A percentile compares a stretch with the other conserved stretches of the same genome.
phyloP scores from a whole-genome alignment of 371 early-diverging fungal species.

The Homolaphlyctis polyrhiza region DNA sequence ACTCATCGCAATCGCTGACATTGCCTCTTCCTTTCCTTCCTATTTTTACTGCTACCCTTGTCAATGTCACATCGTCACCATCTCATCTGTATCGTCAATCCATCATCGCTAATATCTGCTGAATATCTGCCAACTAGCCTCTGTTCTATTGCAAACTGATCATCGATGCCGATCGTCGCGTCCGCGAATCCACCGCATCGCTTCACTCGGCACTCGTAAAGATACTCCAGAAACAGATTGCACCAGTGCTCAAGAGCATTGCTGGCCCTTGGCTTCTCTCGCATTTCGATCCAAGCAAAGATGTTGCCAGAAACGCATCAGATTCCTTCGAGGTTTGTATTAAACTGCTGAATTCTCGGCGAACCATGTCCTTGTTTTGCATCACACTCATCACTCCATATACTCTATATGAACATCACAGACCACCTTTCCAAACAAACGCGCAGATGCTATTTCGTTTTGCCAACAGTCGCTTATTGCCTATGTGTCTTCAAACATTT shows the following conservation, averaged over 20 bases:
- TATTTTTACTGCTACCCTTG: too few species aligned
- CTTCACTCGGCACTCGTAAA: slow-evolving; percentile 27
- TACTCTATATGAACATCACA: slow-evolving; percentile 4
- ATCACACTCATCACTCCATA: neutral
- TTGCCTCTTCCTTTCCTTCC: neutral
- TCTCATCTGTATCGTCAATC: too few species aligned
- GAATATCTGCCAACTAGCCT: too few species aligned
- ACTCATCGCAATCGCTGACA: neutral
- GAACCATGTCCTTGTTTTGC: neutral
- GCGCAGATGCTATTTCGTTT: slow-evolving; percentile 28
- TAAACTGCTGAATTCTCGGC: neutral
- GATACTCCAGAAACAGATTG: slow-evolving; percentile 29
- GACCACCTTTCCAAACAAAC: slow-evolving; percentile 42
- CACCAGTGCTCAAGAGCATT: slow-evolving; percentile 35
- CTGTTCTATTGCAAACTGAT: slow-evolving; percentile 26
- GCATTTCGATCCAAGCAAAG: slow-evolving; percentile 35
- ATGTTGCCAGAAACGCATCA: slow-evolving; percentile 27
- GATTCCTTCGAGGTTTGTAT: slow-evolving; percentile 34
- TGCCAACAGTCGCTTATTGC: slow-evolving; percentile 27
- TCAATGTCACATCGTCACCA: too few species aligned
- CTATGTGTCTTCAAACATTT: slow-evolving; percentile 25
- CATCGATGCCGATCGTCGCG: slow-evolving; percentile 31
- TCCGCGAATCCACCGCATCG: slow-evolving; percentile 26
- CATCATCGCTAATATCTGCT: too few species aligned
- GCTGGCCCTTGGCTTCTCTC: slow-evolving; percentile 40